Evolutionary conservation across 495 filamentous ascomycete genomes (phyloP).

Genomic region (Aspergillus nidulans): DNA sequence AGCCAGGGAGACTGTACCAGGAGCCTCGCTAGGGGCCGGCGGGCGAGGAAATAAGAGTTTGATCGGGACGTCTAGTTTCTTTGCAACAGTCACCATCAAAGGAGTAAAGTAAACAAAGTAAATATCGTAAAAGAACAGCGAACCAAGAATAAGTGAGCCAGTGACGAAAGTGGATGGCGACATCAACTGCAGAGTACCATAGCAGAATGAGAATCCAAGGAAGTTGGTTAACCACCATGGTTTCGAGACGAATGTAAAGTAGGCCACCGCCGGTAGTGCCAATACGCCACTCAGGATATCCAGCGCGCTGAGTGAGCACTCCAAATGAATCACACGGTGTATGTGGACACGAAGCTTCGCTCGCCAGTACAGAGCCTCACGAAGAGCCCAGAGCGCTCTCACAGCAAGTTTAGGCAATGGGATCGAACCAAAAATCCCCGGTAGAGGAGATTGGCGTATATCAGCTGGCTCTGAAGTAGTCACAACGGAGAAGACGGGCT

Average conservation of each 20-base stretch:
- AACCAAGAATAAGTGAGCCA: constrained; percentile 69
- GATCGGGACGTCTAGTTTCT: constrained; percentile 83
- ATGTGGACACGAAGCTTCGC: constrained; percentile 44
- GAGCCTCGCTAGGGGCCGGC: constrained; percentile 31
- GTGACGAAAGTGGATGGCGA: constrained; percentile 88
- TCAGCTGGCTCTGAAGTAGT: constrained; percentile 9
- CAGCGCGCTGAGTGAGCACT: constrained; percentile 44
- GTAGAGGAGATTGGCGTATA: constrained; percentile 45
- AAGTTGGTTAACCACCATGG: constrained; percentile 83
- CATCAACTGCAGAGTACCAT: constrained; percentile 73
- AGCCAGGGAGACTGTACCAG: constrained; percentile 48
- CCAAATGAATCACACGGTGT: constrained; percentile 39
- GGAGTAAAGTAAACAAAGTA: constrained; percentile 97
- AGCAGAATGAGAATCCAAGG: constrained; percentile 81
- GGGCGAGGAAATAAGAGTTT: constrained; percentile 84
- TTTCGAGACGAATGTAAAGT: constrained; percentile 68
- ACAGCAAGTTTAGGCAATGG: constrained; percentile 31
- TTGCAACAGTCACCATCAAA: constrained; percentile 94
- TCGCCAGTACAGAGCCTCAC: constrained; percentile 44
- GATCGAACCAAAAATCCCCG: constrained; percentile 43
- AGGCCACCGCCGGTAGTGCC: constrained; percentile 53
- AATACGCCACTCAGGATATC: constrained; percentile 58
- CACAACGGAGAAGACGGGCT: constrained; percentile 25
- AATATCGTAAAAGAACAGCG: constrained; percentile 91
- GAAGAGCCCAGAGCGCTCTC: constrained; percentile 43